phyloP scores from a whole-genome alignment of 1,284 basidiomycete species.

The Boletellus sp. region DNA sequence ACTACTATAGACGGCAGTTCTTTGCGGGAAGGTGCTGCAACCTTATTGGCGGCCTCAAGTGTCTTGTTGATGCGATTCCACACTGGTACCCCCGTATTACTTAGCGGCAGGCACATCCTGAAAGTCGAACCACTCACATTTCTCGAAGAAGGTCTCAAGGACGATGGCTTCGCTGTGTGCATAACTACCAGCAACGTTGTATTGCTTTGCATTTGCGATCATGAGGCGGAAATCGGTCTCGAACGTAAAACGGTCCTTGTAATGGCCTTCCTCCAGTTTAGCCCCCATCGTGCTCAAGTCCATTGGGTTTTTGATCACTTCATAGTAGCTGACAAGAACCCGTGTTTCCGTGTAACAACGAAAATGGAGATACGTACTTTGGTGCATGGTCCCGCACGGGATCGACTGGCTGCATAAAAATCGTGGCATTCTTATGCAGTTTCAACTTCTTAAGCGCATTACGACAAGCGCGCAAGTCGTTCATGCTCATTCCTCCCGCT shows the following conservation, averaged over 20 bases:
- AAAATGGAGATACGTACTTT: constrained; percentile 48
- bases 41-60: constrained; percentile 46
- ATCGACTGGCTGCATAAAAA: constrained; percentile 89
- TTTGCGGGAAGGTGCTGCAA: constrained; percentile 31
- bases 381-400: constrained; percentile 83
- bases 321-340: constrained; percentile 66
- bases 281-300: constrained; percentile 87
- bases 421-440: constrained; percentile 60
- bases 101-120: constrained; percentile 2
- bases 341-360: constrained; percentile 4
- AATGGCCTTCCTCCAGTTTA: constrained; percentile 86
- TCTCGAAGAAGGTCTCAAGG: constrained; percentile 83
- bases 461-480: constrained; percentile 78
- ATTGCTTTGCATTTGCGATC: constrained; percentile 84
- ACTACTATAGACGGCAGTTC: constrained; percentile 32
- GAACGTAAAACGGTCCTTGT: constrained; percentile 82
- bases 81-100: constrained; percentile 39
- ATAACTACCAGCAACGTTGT: constrained; percentile 74
- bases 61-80: constrained; percentile 80
- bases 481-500: constrained; percentile 74
- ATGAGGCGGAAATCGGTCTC: constrained; percentile 87
- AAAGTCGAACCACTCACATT: constrained; percentile 52
- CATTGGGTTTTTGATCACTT: constrained; percentile 91
- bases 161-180: constrained; percentile 76
- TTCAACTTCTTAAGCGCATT: constrained; percentile 82